Evolutionary conservation across 2,329 filamentous ascomycete genomes (phyloP), one percentile per base, ranked within the genome.

Genomic region (Arthrocladium fulminans): DNA sequence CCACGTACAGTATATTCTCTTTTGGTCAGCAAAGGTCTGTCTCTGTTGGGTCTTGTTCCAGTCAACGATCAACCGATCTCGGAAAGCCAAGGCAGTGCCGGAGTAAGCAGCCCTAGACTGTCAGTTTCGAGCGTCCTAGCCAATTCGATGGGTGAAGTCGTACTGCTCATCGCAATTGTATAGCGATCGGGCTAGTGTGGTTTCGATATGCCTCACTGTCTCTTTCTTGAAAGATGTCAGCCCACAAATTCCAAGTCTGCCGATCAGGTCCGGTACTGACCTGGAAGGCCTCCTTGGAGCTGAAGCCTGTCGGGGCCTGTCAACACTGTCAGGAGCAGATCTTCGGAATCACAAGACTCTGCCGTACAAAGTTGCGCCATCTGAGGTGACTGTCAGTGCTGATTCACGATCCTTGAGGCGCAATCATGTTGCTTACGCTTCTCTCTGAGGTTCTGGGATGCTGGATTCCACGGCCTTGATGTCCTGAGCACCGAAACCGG

Each of bases 11-110:
- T 98, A 98, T 59, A 98, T 79, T 53, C 92, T 81, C 77, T 98
- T 98, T 68, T 81, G 81, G 65, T 97, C 92, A 49, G 79, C 76
- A 61, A 86, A 88, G 0, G 90, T 96, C 70, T 98, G 92, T 52
- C 84, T 83, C 73, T 98, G 92, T 72, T 98, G 92, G 40, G 92
- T 98, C 70, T 84, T 88, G 73, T 97, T 98, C 92, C 92, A 98
- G 59, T 94, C 88, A 54, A 92, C 83, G 61, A 98, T 83, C 63
- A 98, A 74, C 45, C 88, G 83, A 66, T 98, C 90, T 61, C 92
- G 81, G 70, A 98, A 90, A 22, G 92, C 90, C 61, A 98, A 73
- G 56, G 88, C 87, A 37, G 89, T 88, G 56, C 90, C 92, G 6
- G 86, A 81, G 68, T 98, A 98, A 25, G 89, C 88, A 46, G 92